Percentiles rank a stretch among this genome's conserved stretches.
Evolutionary conservation across 176 grass and related monocot genomes (phyloP).

Genomic region (Carex myosuroides): DNA sequence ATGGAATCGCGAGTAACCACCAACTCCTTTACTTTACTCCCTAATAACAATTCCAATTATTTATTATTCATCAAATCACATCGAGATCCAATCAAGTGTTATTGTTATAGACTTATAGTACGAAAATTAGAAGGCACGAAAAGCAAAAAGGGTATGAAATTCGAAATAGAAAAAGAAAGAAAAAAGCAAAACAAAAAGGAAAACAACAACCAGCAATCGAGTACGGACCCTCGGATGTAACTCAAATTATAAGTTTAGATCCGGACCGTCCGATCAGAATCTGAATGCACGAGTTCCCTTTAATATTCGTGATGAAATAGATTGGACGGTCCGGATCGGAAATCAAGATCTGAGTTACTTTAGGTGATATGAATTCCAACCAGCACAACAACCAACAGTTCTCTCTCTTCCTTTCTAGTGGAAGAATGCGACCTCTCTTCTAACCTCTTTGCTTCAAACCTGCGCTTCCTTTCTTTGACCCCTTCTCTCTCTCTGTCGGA

Average conservation of each 20-base stretch:
- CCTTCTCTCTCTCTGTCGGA: not conserved
- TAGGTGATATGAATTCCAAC: no score
- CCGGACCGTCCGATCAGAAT: no score
- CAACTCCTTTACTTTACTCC: not conserved
- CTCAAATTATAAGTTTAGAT: no score
- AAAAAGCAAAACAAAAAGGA: not conserved
- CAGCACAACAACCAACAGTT: conserved; percentile 8
- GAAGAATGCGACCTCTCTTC: conserved; percentile 18
- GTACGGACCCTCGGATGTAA: no score
- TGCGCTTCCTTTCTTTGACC: conserved; percentile 11
- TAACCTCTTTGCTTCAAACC: conserved; percentile 24
- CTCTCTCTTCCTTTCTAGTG: not conserved
- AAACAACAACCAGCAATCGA: no score
- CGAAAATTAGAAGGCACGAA: not conserved
- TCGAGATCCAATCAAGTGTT: not conserved
- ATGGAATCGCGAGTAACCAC: not conserved
- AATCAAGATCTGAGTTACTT: no score
- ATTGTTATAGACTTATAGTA: not conserved
- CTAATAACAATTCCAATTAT: not conserved
- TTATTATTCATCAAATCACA: not conserved
- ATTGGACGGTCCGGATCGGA: no score
- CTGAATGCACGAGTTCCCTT: no score
- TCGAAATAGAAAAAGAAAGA: not conserved
- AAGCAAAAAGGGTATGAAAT: not conserved
- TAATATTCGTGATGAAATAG: no score